Base-by-base conservation (phyloP, 306 rosid species). In the Crataegus laevigata region DNA sequence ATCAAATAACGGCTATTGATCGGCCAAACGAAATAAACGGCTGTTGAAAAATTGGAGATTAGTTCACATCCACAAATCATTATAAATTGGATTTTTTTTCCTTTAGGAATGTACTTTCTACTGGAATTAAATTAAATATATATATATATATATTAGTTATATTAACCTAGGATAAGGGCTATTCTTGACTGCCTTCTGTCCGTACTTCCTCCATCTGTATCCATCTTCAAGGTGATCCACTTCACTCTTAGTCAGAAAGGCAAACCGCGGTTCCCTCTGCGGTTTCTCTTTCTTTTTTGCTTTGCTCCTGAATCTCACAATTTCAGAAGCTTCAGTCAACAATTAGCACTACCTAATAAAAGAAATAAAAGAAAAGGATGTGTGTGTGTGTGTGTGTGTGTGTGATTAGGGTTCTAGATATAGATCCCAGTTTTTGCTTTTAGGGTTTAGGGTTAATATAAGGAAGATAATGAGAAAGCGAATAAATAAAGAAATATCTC, bases 221-320 rank as follows among this genome's bases (percentile, higher is more conserved):
- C 98, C 98, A 87, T 93, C 98, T 86, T 93, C 96, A 83, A 93
- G 98, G 17, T 90, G 87, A 86, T 93, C 98, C 14, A 89, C 80
- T 91, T 93, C 96, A 55, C 96, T 93, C 88, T 90, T 89, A 2
- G 98, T 93, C 89, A 93, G 82, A 87, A 93, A 90, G 10, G 98
- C 90, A 78, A 87, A 88, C 5, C 98, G 85, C 19, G 96, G 96
- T 76, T 93, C 94, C 77, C 84, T 86, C 80, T 62, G 51, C 83
- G 84, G 82, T 78, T 89, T 93, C 90, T 93, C 98, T 72, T 92
- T 92, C 93, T 90, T 90, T 77, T 89, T 90, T 4, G 81, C 22
- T 82, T 85, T 90, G 59, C 78, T 85, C 86, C 96, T 93, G 77
- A 70, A n/a, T 54, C 72, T 65, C 40, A 78, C 36, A 60, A 10